Percentiles rank a stretch among this genome's conserved stretches.
phyloP scores from a whole-genome alignment of 257 asterid species.

The Fraxinus quadrangulata region DNA sequence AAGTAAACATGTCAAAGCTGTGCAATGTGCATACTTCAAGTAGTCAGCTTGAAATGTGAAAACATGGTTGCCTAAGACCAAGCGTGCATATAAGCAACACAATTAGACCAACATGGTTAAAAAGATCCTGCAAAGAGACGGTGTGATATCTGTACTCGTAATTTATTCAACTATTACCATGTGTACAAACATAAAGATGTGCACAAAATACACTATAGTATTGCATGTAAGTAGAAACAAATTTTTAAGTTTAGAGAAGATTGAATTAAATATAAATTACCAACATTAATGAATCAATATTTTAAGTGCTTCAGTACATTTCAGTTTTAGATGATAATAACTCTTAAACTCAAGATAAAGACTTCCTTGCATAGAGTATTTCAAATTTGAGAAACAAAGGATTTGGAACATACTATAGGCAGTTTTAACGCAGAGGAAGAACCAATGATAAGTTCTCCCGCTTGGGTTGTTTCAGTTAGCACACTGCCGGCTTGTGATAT shows the following conservation, averaged over 20 bases:
- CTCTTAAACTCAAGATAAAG: constrained; percentile 19
- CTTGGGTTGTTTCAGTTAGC: constrained; percentile 75
- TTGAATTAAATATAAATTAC: not conserved
- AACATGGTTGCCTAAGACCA: not conserved
- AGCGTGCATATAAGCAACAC: not conserved
- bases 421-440: constrained; percentile 72
- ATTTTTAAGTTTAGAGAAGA: not conserved
- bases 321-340: constrained; percentile 11
- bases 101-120: not conserved
- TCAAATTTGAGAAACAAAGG: constrained; percentile 28
- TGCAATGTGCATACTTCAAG: not conserved
- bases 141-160: not conserved
- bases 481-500: constrained; percentile 81
- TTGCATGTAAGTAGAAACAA: not conserved
- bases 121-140: not conserved
- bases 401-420: constrained; percentile 58
- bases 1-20: not conserved
- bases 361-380: constrained; percentile 20
- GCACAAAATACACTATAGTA: not conserved
- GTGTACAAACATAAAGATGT: not conserved
- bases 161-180: not conserved
- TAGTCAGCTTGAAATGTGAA: not conserved
- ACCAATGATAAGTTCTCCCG: constrained; percentile 78
- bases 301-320: constrained; percentile 16
- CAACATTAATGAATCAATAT: not conserved